phyloP scores from a whole-genome alignment of 805 yeast species.

The Wickerhamiella sorbophila region DNA sequence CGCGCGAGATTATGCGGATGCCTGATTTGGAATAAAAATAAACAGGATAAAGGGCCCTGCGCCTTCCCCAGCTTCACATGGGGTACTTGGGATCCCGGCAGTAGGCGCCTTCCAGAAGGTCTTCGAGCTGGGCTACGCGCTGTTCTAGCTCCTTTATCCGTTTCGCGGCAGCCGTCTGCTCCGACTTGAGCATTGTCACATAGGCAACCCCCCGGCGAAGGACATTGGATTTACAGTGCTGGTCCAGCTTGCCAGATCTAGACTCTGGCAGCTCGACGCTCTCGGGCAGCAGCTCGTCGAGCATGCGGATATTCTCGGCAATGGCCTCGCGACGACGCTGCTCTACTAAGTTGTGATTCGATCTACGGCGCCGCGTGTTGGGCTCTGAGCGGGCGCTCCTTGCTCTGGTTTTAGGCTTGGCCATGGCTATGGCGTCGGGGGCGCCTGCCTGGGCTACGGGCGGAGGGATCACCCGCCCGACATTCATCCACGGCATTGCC shows the following conservation, averaged over 20 bases:
- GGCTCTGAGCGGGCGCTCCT: not conserved
- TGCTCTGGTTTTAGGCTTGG: not conserved
- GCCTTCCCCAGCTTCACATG: not conserved
- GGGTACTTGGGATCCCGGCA: too few species aligned
- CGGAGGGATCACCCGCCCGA: too few species aligned
- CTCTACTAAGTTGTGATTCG: slow-evolving; percentile 89
- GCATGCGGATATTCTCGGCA: slow-evolving; percentile 73
- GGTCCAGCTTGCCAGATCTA: slow-evolving; percentile 24
- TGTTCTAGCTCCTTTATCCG: not conserved
- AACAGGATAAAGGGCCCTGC: not conserved
- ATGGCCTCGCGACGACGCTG: slow-evolving; percentile 81
- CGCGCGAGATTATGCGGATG: slow-evolving; percentile 69
- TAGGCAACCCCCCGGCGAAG: slow-evolving; percentile 70
- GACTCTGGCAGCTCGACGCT: slow-evolving; percentile 12
- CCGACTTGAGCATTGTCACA: slow-evolving; percentile 41
- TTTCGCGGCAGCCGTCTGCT: not conserved
- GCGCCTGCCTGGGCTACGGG: not conserved
- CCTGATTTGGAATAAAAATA: slow-evolving; percentile 39
- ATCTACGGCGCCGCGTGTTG: slow-evolving; percentile 51
- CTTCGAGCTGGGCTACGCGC: slow-evolving; percentile 1
- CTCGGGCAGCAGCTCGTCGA: slow-evolving; percentile 68
- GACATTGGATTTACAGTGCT: slow-evolving; percentile 73
- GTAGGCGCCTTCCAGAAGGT: not conserved
- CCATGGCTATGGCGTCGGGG: not conserved
- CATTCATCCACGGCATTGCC: not conserved